phyloP scores from a whole-genome alignment of 1,284 basidiomycete genomes.

The Pterulicium gracile region DNA sequence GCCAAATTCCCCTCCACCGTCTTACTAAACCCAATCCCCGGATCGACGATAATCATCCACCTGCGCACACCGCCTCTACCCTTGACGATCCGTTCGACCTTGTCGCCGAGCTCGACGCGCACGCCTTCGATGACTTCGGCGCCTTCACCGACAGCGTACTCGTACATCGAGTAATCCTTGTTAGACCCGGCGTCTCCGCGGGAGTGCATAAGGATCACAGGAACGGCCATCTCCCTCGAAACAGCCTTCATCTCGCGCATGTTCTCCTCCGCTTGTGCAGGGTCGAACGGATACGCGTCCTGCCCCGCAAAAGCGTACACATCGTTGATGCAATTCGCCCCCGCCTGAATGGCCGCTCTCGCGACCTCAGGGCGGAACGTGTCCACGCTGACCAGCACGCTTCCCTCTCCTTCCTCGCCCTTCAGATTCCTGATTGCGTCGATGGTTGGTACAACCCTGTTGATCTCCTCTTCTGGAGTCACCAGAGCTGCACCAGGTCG shows the following conservation, averaged over 20 bases:
- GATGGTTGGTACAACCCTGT: conserved; percentile 68
- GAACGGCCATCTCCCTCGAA: conserved; percentile 51
- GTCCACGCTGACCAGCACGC: conserved; percentile 75
- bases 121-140: conserved; percentile 64
- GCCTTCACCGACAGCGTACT: conserved; percentile 21
- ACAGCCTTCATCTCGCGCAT: conserved; percentile 54
- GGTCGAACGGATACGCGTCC: conserved; percentile 30
- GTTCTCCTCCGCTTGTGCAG: conserved; percentile 16
- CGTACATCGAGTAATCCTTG: conserved; percentile 54
- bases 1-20: conserved; percentile 66
- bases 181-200: conserved; percentile 69
- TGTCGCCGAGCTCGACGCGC: conserved; percentile 60
- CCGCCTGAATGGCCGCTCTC: conserved; percentile 63
- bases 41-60: conserved; percentile 90
- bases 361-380: conserved; percentile 89
- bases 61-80: conserved; percentile 68
- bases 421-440: conserved; percentile 27
- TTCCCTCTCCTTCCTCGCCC: conserved; percentile 10
- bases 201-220: conserved; percentile 91
- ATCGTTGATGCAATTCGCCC: conserved; percentile 93
- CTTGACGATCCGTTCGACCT: conserved; percentile 59
- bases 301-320: conserved; percentile 76
- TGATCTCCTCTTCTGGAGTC: conserved; percentile 61
- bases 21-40: conserved; percentile 96
- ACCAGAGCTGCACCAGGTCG: conserved; percentile 70